These are phyloP conservation scores for Clitopilus hobsonii DNA, from an alignment of 768 basidiomycete species.

Conservation along the genomic window DNA sequence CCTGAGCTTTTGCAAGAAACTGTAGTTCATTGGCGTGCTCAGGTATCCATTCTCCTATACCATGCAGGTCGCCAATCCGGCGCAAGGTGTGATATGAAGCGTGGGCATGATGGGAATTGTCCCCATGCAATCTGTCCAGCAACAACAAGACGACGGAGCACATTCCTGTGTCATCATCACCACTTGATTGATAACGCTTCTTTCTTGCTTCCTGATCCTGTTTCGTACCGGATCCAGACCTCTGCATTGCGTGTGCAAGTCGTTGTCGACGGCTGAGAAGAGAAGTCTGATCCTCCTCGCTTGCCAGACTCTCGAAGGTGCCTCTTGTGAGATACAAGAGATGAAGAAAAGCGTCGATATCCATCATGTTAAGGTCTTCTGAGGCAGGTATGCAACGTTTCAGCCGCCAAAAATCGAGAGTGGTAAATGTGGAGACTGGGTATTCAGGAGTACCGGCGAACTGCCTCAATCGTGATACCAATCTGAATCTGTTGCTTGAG, in stretches of 20 bases:
- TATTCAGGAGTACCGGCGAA: constrained; percentile 35
- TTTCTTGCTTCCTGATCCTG: constrained; percentile 24
- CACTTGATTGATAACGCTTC: neutral
- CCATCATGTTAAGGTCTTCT: constrained; percentile 54
- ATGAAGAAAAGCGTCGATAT: constrained; percentile 68
- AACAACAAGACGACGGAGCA: constrained; percentile 46
- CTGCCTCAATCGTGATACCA: constrained; percentile 62
- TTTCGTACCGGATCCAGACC: constrained; percentile 18
- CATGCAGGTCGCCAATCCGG: constrained; percentile 42
- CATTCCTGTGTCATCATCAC: neutral
- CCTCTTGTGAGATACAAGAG: constrained; percentile 59
- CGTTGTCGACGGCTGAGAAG: constrained; percentile 28
- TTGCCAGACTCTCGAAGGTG: constrained; percentile 54
- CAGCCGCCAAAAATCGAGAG: constrained; percentile 76
- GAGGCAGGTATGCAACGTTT: constrained; percentile 67
- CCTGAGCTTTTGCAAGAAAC: constrained; percentile 35
- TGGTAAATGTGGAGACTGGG: constrained; percentile 41
- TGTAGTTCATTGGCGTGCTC: constrained; percentile 42
- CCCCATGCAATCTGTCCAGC: constrained; percentile 54
- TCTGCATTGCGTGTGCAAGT: constrained; percentile 3
- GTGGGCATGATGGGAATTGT: constrained; percentile 42
- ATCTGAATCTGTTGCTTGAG: constrained; percentile 70
- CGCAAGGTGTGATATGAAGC: constrained; percentile 63
- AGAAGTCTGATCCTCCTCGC: constrained; percentile 40
- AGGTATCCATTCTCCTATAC: constrained; percentile 25